Evolutionary conservation across 2,329 filamentous ascomycete species (phyloP).

Genomic region (Nannizziopsis barbatae): DNA sequence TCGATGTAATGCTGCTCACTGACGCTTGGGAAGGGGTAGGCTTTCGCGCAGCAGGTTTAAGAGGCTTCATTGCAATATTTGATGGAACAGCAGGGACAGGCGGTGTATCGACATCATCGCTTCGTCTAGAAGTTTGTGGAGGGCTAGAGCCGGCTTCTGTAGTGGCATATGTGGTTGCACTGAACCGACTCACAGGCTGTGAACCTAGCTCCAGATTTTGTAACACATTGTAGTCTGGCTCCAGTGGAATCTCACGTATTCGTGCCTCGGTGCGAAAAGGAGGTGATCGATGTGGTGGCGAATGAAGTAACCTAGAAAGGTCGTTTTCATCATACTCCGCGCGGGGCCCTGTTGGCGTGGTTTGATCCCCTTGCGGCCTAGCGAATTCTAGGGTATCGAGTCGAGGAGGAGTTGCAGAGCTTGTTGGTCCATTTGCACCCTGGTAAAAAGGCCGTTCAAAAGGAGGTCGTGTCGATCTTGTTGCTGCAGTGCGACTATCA

Average conservation of each 20-base stretch:
- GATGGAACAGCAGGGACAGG: slow-evolving; percentile 29
- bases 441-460: not conserved
- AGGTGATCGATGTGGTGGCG: not conserved
- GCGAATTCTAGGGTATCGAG: slow-evolving; percentile 7
- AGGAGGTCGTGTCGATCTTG: not conserved
- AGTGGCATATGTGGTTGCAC: slow-evolving; percentile 51
- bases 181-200: slow-evolving; percentile 52
- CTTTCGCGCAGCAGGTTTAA: slow-evolving; percentile 31
- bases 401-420: not conserved
- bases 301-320: not conserved
- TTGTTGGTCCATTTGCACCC: not conserved
- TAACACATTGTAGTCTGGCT: slow-evolving; percentile 25
- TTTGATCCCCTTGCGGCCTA: not conserved
- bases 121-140: slow-evolving; percentile 29
- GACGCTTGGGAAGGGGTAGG: slow-evolving; percentile 31
- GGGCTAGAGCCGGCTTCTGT: slow-evolving; percentile 35
- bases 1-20: slow-evolving; percentile 26
- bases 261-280: not conserved
- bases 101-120: slow-evolving; percentile 28
- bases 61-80: slow-evolving; percentile 19
- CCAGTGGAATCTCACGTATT: slow-evolving; percentile 7
- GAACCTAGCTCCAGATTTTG: slow-evolving; percentile 35
- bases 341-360: not conserved
- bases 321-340: not conserved
- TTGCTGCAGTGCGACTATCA: not conserved